Percentiles rank a stretch among this genome's conserved stretches.
Conservation (phyloP, 2,329 filamentous ascomycete species). For the Macroventuria anomochaeta region DNA sequence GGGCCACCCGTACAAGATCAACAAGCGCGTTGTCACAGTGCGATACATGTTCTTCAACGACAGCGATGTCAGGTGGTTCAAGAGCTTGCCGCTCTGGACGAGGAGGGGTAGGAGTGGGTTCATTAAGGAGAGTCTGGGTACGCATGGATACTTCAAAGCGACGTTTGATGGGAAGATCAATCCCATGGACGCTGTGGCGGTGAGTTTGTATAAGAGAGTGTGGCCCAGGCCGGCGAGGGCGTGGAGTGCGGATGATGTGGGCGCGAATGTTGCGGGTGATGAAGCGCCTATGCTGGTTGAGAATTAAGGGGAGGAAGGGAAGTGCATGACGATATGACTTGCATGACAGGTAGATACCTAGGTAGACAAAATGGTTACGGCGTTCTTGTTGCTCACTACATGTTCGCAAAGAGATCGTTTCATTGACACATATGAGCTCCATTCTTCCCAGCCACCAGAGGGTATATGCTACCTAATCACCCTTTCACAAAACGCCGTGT, state of each 20-base stretch:
- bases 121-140: constrained; percentile 92
- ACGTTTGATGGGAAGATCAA: constrained; percentile 97
- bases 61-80: constrained; percentile 97
- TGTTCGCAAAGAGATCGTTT: not conserved
- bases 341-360: constrained; percentile 23
- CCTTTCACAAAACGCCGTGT: constrained; percentile 17
- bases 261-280: not conserved
- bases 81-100: constrained; percentile 94
- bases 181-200: constrained; percentile 89
- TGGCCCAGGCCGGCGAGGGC: constrained; percentile 70
- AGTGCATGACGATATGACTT: constrained; percentile 24
- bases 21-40: constrained; percentile 95
- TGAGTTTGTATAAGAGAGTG: constrained; percentile 68
- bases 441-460: constrained; percentile 6
- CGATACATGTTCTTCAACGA: constrained; percentile 99
- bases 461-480: constrained; percentile 21
- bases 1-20: constrained; percentile 97
- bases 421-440: constrained; percentile 4
- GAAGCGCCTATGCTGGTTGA: constrained; percentile 10
- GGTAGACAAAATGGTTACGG: constrained; percentile 28
- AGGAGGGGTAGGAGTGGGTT: constrained; percentile 85
- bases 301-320: not conserved
- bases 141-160: constrained; percentile 99
- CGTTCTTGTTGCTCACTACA: constrained; percentile 4
- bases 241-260: constrained; percentile 41